These are phyloP conservation scores for Syzygium syzygioides DNA, from an alignment of 441 rosid genomes.

Conservation along the genomic window DNA sequence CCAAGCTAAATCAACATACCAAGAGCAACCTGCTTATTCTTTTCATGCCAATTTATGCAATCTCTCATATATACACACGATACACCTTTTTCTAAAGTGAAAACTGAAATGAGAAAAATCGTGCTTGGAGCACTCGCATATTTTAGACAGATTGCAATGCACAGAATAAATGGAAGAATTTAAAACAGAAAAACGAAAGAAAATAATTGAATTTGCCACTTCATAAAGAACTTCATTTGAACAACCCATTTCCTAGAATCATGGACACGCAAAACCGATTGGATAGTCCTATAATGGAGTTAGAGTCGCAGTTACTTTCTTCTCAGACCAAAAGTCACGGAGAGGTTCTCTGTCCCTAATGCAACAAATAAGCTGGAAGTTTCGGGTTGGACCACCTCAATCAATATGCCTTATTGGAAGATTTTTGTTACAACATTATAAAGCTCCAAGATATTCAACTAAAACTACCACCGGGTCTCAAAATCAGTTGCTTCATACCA, in stretches of 20 bases:
- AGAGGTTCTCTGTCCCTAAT: background rate
- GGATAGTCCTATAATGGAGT: background rate
- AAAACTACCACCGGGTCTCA: background rate
- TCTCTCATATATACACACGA: background rate
- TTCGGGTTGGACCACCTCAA: background rate
- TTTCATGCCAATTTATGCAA: background rate
- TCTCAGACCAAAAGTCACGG: background rate
- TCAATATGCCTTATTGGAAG: background rate
- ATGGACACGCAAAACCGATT: background rate
- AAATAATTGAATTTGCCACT: background rate
- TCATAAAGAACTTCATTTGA: background rate
- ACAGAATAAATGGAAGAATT: background rate
- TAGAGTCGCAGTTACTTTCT: background rate
- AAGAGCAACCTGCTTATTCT: background rate
- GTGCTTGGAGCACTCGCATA: background rate
- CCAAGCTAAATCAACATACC: background rate
- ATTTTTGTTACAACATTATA: background rate
- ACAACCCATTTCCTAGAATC: background rate
- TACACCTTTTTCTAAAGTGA: background rate
- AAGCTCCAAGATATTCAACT: background rate
- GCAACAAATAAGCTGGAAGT: background rate
- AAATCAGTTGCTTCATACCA: background rate
- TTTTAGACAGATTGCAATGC: background rate
- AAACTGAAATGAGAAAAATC: background rate
- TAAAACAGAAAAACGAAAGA: background rate